phyloP scores from a whole-genome alignment of 2,329 filamentous ascomycete species.

The Phaeosphaeriaceae sp. region DNA sequence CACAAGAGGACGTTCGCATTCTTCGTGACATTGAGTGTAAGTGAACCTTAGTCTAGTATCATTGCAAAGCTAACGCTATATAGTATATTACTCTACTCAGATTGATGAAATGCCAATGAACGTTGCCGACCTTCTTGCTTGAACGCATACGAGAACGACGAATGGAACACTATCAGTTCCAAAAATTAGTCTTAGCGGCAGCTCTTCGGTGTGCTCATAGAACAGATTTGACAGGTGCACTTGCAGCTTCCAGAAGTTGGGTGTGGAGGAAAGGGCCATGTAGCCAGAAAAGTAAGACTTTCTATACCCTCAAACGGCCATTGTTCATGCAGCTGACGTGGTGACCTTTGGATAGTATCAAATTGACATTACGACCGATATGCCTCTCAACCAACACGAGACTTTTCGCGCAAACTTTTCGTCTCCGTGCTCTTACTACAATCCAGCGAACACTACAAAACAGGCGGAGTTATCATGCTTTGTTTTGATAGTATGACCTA shows the following conservation, averaged over 20 bases:
- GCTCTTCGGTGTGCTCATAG: background rate
- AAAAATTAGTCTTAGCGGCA: background rate
- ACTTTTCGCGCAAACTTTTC: too few species aligned
- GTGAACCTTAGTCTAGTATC: constrained; percentile 32
- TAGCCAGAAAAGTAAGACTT: constrained; percentile 38
- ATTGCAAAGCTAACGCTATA: constrained; percentile 40
- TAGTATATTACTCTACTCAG: constrained; percentile 93
- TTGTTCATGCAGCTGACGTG: too few species aligned
- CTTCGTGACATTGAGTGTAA: constrained; percentile 92
- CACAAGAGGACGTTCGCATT: constrained; percentile 96
- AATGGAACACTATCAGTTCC: background rate
- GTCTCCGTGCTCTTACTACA: too few species aligned
- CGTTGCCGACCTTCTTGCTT: constrained; percentile 52
- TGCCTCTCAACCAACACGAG: too few species aligned
- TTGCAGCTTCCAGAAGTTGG: constrained; percentile 27
- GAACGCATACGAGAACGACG: constrained; percentile 3
- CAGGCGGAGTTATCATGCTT: too few species aligned
- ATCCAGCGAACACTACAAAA: too few species aligned
- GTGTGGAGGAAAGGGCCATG: constrained; percentile 46
- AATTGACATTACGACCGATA: too few species aligned
- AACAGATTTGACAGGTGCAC: constrained; percentile 6
- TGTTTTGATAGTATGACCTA: too few species aligned
- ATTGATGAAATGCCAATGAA: constrained; percentile 99
- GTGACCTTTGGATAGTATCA: too few species aligned
- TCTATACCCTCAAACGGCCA: background rate